phyloP scores from a whole-genome alignment of 2,329 filamentous ascomycete species.

The Epicoccum nigrum region DNA sequence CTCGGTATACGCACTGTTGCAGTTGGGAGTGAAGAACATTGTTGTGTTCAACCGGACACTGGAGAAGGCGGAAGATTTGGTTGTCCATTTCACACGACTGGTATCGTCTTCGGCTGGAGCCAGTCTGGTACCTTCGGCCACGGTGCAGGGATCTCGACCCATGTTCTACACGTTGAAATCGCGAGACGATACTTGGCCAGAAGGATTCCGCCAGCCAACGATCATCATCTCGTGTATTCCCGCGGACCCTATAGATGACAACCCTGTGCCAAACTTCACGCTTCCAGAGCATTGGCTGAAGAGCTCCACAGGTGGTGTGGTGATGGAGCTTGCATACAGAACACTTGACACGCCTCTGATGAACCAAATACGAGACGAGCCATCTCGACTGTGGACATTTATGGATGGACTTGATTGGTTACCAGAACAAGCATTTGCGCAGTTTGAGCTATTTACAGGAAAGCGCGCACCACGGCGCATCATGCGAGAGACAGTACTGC shows the following conservation, averaged over 20 bases:
- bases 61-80: conserved; percentile 70
- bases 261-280: conserved; percentile 71
- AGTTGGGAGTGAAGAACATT: conserved; percentile 76
- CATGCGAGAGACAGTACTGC: conserved; percentile 70
- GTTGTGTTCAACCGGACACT: conserved; percentile 75
- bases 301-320: conserved; percentile 75
- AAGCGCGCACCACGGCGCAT: conserved; percentile 71
- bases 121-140: conserved; percentile 21
- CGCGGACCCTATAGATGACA: conserved; percentile 68
- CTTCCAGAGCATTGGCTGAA: conserved; percentile 72
- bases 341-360: conserved; percentile 74
- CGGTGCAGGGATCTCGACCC: conserved; percentile 41
- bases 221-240: conserved; percentile 80
- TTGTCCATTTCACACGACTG: conserved; percentile 70
- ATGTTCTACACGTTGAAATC: conserved; percentile 66
- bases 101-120: conserved; percentile 29
- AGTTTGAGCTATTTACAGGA: conserved; percentile 82
- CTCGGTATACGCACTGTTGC: conserved; percentile 78
- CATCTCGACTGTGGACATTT: conserved; percentile 71
- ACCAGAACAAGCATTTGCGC: conserved; percentile 79
- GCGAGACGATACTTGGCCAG: conserved; percentile 68
- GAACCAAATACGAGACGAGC: conserved; percentile 66
- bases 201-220: conserved; percentile 67
- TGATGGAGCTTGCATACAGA: conserved; percentile 76
- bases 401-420: conserved; percentile 78